Base-by-base conservation (phyloP, 495 filamentous ascomycete species). In the Penicillium arizonense region DNA sequence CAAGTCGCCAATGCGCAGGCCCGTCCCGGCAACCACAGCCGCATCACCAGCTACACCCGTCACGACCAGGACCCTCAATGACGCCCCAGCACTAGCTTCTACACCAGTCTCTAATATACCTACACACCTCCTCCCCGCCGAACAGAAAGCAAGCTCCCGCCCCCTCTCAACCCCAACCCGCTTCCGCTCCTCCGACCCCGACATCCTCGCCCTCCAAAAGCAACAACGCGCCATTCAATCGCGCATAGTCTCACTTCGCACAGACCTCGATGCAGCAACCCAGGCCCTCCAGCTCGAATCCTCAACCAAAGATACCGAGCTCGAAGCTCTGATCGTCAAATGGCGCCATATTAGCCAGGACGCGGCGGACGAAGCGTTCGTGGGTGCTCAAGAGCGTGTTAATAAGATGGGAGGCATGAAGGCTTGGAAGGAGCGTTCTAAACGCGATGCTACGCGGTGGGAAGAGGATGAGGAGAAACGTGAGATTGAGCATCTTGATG, bases 1-100 rank as follows among this genome's bases (percentile, higher is more conserved):
- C 77, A 84, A 82, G 63, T 87, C 85, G 4, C 86, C 86, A 7
- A 70, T 87, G 39, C 78, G 68, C 55, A 73, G 57, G 54, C 69
- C 59, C 43, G 48, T 28, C 13, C 50, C 57, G 14, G 45, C 55
- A 42, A 56, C n/a, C 16, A 24, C 32, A 3, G 20, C 52, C 9
- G 5, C 43, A 3, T 47, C 26, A 7, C 33, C 56, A 23, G 41
- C 52, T 18, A 53, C 57, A 6, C 35, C 51, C 26, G 32, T 44
- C 10, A 2, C 47, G 5, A 47, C 20, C n/a, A 35, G 4, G 23
- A 26, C n/a, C 8, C 26, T 33, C n/a, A 30, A 39, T 12, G 8
- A 51, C 7, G 23, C 12, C 8, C n/a, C 34, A 21, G 7, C 37
- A 8, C 11, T 30, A 39, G 14, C 11, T 16, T 10, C 21, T 38